These are phyloP conservation scores for Mycosarcoma maydis DNA, from an alignment of 1,284 basidiomycete species.

Conservation along the genomic window DNA sequence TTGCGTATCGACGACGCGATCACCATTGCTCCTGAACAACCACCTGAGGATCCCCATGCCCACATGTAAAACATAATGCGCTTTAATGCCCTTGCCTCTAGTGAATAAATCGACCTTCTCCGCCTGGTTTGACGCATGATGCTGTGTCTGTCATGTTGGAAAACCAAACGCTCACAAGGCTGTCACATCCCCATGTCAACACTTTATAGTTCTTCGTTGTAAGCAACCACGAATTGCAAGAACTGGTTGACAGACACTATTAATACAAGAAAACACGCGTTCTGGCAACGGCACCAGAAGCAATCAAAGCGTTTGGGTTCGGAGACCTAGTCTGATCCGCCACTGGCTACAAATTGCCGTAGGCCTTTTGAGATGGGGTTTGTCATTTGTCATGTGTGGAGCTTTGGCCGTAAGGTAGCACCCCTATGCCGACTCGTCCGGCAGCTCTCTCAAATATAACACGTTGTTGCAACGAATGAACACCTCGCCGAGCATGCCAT, in stretches of 20 bases:
- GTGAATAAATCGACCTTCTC: no score
- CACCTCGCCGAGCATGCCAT: conserved; percentile 95
- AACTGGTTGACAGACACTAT: background rate
- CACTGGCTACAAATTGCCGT: no score
- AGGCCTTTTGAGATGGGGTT: no score
- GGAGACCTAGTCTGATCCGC: no score
- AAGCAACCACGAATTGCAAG: no score
- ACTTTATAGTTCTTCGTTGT: no score
- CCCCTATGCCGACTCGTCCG: conserved; percentile 40
- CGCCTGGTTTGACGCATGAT: background rate
- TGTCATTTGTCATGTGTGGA: no score
- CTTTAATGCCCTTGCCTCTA: background rate
- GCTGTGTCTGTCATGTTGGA: background rate
- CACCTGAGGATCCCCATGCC: conserved; percentile 63
- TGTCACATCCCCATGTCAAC: no score
- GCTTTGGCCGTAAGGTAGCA: background rate
- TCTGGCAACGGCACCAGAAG: no score
- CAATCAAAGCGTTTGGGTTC: no score
- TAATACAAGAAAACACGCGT: conserved; percentile 10
- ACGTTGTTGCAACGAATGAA: conserved; percentile 80
- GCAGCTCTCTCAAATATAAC: conserved; percentile 61
- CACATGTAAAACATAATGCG: conserved; percentile 54
- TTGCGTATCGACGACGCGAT: conserved; percentile 88
- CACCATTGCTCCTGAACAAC: conserved; percentile 61
- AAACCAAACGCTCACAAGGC: no score